These are phyloP conservation scores for Aspergillus sp. DNA, from an alignment of 2,329 filamentous ascomycete species.

Conservation along the genomic window DNA sequence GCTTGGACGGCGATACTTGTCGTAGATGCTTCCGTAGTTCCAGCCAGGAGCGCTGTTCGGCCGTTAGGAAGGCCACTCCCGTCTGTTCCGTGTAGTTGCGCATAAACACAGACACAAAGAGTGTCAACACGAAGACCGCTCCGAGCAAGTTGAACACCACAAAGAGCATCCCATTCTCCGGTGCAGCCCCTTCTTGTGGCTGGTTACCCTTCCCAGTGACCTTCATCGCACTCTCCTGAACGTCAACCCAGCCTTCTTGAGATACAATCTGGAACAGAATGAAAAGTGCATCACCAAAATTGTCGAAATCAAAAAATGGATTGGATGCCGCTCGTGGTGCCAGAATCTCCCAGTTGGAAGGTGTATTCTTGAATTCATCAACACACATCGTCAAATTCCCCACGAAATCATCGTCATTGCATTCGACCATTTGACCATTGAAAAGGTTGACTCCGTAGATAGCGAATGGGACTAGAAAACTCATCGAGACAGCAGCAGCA, in stretches of 20 bases:
- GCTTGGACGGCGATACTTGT: slow-evolving; percentile 91
- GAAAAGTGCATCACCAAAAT: slow-evolving; percentile 88
- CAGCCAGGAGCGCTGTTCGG: slow-evolving; percentile 94
- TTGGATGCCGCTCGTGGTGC: slow-evolving; percentile 77
- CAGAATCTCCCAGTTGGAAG: slow-evolving; percentile 77
- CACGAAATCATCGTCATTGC: slow-evolving; percentile 65
- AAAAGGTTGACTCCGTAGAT: slow-evolving; percentile 95
- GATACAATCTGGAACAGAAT: slow-evolving; percentile 98
- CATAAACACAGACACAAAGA: slow-evolving; percentile 99
- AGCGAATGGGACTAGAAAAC: slow-evolving; percentile 89
- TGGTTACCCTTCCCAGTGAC: slow-evolving; percentile 73
- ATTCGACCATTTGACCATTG: slow-evolving; percentile 68
- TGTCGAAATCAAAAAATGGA: slow-evolving; percentile 84
- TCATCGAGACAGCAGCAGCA: slow-evolving; percentile 87
- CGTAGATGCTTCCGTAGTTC: slow-evolving; percentile 85
- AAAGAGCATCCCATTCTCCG: slow-evolving; percentile 90
- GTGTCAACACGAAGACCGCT: slow-evolving; percentile 89
- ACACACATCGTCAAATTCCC: slow-evolving; percentile 62
- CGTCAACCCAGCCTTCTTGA: slow-evolving; percentile 94
- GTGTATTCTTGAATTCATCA: slow-evolving; percentile 69
- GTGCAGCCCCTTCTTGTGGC: slow-evolving; percentile 59
- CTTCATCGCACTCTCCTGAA: slow-evolving; percentile 75
- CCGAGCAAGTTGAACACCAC: slow-evolving; percentile 93
- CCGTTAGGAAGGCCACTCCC: slow-evolving; percentile 89
- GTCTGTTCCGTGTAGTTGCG: slow-evolving; percentile 99